Evolutionary conservation across 176 grass and related monocot genomes (phyloP).

Genomic region (Phoenix dactylifera): DNA sequence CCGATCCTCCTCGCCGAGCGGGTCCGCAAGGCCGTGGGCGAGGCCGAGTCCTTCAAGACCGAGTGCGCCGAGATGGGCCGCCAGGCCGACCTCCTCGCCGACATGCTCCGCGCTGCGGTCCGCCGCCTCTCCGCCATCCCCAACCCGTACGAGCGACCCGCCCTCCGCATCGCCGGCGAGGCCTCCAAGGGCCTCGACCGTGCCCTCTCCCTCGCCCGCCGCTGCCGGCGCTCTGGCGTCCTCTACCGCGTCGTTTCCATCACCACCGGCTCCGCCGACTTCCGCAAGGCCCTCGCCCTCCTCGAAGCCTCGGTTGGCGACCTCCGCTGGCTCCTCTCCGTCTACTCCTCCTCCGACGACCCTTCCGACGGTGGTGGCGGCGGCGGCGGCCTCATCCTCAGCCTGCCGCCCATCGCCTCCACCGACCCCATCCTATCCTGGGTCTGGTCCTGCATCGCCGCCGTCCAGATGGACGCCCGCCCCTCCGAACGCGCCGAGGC

Average conservation of each 20-base stretch:
- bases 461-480: background rate
- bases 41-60: background rate
- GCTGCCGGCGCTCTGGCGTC: background rate
- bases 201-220: constrained; percentile 11
- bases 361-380: background rate
- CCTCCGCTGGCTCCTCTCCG: constrained; percentile 9
- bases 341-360: background rate
- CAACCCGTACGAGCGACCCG: background rate
- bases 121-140: background rate
- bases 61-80: constrained; percentile 2
- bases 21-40: background rate
- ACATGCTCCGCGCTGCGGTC: background rate
- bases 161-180: background rate
- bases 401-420: constrained; percentile 12
- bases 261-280: background rate
- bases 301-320: constrained; percentile 6
- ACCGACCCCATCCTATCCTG: constrained; percentile 13
- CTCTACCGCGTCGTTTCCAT: background rate
- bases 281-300: background rate
- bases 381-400: background rate
- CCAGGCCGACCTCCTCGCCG: constrained; percentile 5
- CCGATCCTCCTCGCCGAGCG: background rate
- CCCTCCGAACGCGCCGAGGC: constrained; percentile 13
- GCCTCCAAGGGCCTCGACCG: background rate
- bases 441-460: constrained; percentile 12